phyloP scores from a whole-genome alignment of 805 yeast species.

The Starmerella riodocensis region DNA sequence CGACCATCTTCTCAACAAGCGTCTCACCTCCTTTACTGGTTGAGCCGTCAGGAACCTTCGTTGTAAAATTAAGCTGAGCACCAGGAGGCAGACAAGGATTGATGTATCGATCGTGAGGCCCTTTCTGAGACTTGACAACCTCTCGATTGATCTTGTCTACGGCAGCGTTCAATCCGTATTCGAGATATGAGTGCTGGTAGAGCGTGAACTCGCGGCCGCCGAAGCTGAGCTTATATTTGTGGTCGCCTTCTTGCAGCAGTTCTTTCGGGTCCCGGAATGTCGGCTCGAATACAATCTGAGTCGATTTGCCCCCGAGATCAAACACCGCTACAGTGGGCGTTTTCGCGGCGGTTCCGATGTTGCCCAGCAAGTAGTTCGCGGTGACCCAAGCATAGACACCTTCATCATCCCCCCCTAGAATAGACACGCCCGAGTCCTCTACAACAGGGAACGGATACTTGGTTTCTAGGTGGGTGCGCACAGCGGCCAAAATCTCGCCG shows the following conservation, averaged over 20 bases:
- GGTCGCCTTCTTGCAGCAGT: conserved; percentile 71
- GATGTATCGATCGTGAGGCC: conserved; percentile 24
- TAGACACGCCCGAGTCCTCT: conserved; percentile 60
- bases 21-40: conserved; percentile 15
- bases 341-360: conserved; percentile 69
- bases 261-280: conserved; percentile 33
- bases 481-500: conserved; percentile 57
- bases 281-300: conserved; percentile 97
- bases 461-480: conserved; percentile 56
- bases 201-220: conserved; percentile 69
- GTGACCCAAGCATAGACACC: conserved; percentile 99
- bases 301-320: conserved; percentile 96
- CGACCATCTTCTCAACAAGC: conserved; percentile 28
- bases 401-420: conserved; percentile 94
- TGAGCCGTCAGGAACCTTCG: conserved; percentile 37
- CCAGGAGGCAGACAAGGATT: conserved; percentile 90
- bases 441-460: conserved; percentile 91
- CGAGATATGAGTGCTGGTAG: conserved; percentile 90
- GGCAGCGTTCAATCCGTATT: conserved; percentile 92
- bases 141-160: conserved; percentile 63
- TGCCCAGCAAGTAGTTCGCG: conserved; percentile 81
- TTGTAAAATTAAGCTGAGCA: conserved; percentile 42
- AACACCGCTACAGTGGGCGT: conserved; percentile 90
- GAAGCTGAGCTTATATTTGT: conserved; percentile 64
- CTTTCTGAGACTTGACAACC: conserved; percentile 39